Evolutionary conservation across 768 basidiomycete genomes (phyloP).

Genomic region (Phlebiopsis flavidoalba): DNA sequence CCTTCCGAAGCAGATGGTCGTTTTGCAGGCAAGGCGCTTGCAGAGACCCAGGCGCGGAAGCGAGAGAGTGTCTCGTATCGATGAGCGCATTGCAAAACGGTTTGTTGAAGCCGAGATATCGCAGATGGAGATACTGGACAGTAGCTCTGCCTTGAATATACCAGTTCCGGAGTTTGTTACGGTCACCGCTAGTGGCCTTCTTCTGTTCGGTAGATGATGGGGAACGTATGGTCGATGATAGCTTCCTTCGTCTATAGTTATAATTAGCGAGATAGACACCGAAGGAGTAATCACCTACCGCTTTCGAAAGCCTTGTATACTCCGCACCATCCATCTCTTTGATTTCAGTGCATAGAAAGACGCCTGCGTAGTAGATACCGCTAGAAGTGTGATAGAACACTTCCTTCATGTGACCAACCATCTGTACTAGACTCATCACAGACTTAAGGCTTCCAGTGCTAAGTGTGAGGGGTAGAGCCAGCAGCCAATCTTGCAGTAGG

Average conservation of each 20-base stretch:
- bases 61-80: neutral
- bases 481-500: neutral
- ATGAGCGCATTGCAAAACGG: neutral
- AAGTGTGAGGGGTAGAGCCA: neutral
- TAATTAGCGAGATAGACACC: neutral
- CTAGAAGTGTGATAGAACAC: neutral
- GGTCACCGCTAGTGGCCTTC: neutral
- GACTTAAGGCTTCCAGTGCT: no score
- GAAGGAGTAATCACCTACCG: neutral
- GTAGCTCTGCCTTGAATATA: neutral
- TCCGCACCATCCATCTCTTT: neutral
- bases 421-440: neutral
- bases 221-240: neutral
- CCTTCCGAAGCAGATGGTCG: neutral
- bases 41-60: neutral
- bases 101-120: neutral
- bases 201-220: neutral
- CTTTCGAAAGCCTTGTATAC: neutral
- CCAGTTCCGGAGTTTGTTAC: neutral
- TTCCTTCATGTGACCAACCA: neutral
- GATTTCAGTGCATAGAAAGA: neutral
- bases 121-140: neutral
- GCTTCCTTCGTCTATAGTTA: neutral
- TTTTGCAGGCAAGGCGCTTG: neutral
- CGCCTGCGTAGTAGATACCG: neutral